Evolutionary conservation across 805 yeast species (phyloP).

Genomic region (Helenozyma rhizophorensis): DNA sequence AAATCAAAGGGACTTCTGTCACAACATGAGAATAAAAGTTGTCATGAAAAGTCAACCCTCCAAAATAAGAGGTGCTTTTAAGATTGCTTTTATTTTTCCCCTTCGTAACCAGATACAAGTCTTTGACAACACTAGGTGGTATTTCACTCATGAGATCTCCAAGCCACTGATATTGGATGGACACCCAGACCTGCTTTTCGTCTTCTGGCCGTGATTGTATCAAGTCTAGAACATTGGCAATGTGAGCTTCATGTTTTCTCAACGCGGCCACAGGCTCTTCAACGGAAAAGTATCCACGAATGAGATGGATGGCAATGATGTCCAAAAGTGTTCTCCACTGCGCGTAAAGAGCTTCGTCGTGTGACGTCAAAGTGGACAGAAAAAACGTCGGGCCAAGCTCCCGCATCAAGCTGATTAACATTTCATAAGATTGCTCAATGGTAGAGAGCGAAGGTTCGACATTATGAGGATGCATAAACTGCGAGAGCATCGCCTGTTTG

Average conservation of each 20-base stretch:
- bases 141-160: conserved; percentile 52
- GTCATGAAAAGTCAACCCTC: conserved; percentile 31
- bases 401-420: conserved; percentile 22
- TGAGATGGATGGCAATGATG: conserved; percentile 56
- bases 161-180: conserved; percentile 61
- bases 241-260: conserved; percentile 61
- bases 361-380: conserved; percentile 15
- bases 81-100: conserved; percentile 8
- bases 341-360: conserved; percentile 25
- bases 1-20: conserved; percentile 27
- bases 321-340: conserved; percentile 52
- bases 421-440: conserved; percentile 33
- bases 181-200: conserved; percentile 42
- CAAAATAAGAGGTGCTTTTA: conserved; percentile 19
- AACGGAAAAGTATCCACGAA: conserved; percentile 53
- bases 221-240: conserved; percentile 43
- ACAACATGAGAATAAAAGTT: conserved; percentile 18
- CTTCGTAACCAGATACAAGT: neutral
- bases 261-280: conserved; percentile 58
- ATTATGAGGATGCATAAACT: conserved; percentile 30
- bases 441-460: conserved; percentile 25
- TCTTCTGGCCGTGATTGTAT: too few species aligned
- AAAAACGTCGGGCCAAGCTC: conserved; percentile 10
- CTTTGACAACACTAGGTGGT: conserved; percentile 37
- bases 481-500: conserved; percentile 32